These are phyloP conservation scores for Erodium trifolium DNA, from an alignment of 441 rosid genomes.

Conservation along the genomic window DNA sequence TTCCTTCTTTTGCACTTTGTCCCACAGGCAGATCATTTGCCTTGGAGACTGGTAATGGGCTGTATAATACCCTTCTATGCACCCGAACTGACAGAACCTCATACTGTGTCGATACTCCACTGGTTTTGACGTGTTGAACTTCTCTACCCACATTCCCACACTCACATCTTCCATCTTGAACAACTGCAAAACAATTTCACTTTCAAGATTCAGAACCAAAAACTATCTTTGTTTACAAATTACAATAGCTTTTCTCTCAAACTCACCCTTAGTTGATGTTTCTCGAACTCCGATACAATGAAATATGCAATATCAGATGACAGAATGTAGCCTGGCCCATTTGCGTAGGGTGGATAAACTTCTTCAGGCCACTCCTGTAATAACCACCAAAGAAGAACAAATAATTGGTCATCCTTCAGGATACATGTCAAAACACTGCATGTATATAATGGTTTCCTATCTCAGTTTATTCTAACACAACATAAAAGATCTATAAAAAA, in stretches of 20 bases:
- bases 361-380: constrained; percentile 94
- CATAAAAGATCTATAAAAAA: no score
- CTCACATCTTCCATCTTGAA: constrained; percentile 1
- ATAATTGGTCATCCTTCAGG: no score
- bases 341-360: constrained; percentile 78
- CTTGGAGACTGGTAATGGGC: constrained; percentile 96
- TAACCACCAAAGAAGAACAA: constrained; percentile 4
- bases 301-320: constrained; percentile 70
- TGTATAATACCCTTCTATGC: constrained; percentile 73
- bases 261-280: constrained; percentile 12
- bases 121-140: constrained; percentile 60
- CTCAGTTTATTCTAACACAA: no score
- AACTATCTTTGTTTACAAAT: not conserved
- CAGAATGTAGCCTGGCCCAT: constrained; percentile 85
- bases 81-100: constrained; percentile 84
- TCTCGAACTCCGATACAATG: constrained; percentile 73
- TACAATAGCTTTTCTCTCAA: not conserved
- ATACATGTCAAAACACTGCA: no score
- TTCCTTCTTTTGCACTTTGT: constrained; percentile 45
- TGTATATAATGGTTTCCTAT: no score
- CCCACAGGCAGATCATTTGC: constrained; percentile 92
- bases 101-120: constrained; percentile 77
- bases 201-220: not conserved
- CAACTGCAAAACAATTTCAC: constrained; percentile 44
- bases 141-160: constrained; percentile 17